These are phyloP conservation scores for Staphylotrichum tortipilum DNA, from an alignment of 495 filamentous ascomycete genomes.

Conservation along the genomic window DNA sequence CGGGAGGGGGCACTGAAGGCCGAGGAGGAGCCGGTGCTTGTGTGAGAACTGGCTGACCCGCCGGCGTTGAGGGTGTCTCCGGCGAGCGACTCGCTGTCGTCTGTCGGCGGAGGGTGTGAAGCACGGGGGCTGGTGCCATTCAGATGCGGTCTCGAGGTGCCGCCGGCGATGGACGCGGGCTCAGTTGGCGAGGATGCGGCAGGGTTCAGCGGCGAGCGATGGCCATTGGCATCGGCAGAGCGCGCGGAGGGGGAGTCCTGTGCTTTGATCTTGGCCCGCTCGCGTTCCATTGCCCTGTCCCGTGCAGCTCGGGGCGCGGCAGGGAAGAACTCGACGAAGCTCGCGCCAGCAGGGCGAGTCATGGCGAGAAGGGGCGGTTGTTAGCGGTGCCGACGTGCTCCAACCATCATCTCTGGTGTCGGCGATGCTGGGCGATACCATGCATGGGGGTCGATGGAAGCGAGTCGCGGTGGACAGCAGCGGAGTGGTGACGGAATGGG, in stretches of 20 bases:
- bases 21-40: slow-evolving; percentile 56
- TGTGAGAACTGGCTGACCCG: slow-evolving; percentile 58
- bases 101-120: slow-evolving; percentile 30
- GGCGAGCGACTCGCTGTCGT: slow-evolving; percentile 50
- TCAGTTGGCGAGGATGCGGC: slow-evolving; percentile 10
- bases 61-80: slow-evolving; percentile 56
- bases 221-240: slow-evolving; percentile 18
- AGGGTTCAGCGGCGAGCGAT: slow-evolving; percentile 11
- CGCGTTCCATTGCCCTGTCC: slow-evolving; percentile 48
- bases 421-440: slow-evolving; percentile 31
- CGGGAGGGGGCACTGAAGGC: slow-evolving; percentile 50
- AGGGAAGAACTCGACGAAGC: slow-evolving; percentile 87
- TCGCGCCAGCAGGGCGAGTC: slow-evolving; percentile 69
- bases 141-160: slow-evolving; percentile 15
- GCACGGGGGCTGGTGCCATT: slow-evolving; percentile 32
- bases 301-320: slow-evolving; percentile 59
- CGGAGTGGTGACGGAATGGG: too few species aligned
- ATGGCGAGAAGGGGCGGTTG: slow-evolving; percentile 44
- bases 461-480: too few species aligned
- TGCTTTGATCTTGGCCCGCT: slow-evolving; percentile 31
- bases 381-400: slow-evolving; percentile 42
- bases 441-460: slow-evolving; percentile 26
- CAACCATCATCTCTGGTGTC: slow-evolving; percentile 47
- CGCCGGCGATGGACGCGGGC: slow-evolving; percentile 8
- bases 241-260: slow-evolving; percentile 25